phyloP scores from a whole-genome alignment of 768 basidiomycete genomes.

The Boletus bicolor region DNA sequence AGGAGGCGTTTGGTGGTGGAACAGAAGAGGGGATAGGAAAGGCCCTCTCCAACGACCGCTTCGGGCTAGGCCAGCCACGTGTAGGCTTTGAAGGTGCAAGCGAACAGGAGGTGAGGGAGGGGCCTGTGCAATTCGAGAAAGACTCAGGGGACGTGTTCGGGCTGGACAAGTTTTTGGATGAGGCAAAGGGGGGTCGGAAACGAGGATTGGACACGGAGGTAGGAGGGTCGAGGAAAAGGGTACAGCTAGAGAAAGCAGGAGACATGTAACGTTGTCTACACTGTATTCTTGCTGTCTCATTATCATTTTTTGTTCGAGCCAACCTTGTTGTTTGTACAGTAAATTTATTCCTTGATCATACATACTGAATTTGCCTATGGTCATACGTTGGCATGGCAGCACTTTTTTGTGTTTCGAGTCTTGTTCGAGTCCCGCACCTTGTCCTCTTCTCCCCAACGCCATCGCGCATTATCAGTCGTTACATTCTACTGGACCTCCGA shows the following conservation, averaged over 20 bases:
- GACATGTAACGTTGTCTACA: conserved; percentile 32
- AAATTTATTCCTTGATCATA: background rate
- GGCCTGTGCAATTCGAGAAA: conserved; percentile 98
- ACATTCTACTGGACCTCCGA: conserved; percentile 1
- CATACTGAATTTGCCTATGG: background rate
- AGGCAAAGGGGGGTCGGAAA: conserved; percentile 94
- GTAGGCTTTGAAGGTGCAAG: conserved; percentile 90
- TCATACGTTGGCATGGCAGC: conserved; percentile 20
- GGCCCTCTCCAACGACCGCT: conserved; percentile 91
- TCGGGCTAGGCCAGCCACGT: conserved; percentile 78
- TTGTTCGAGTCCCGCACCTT: background rate
- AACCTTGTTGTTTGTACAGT: background rate
- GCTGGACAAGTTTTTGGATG: conserved; percentile 93
- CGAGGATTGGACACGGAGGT: conserved; percentile 76
- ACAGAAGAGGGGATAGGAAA: conserved; percentile 93
- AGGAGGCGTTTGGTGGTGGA: conserved; percentile 91
- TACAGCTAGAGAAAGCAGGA: conserved; percentile 63
- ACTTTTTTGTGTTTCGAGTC: background rate
- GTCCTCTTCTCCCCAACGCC: background rate
- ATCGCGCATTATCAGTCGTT: background rate
- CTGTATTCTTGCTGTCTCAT: background rate
- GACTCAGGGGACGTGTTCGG: conserved; percentile 97
- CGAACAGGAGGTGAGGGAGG: conserved; percentile 81
- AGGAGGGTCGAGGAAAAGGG: conserved; percentile 66
- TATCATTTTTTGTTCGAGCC: background rate